A percentile compares a stretch with the other conserved stretches of the same genome.
Conservation (phyloP, 345 rosid species). For the Citropsis articulata region DNA sequence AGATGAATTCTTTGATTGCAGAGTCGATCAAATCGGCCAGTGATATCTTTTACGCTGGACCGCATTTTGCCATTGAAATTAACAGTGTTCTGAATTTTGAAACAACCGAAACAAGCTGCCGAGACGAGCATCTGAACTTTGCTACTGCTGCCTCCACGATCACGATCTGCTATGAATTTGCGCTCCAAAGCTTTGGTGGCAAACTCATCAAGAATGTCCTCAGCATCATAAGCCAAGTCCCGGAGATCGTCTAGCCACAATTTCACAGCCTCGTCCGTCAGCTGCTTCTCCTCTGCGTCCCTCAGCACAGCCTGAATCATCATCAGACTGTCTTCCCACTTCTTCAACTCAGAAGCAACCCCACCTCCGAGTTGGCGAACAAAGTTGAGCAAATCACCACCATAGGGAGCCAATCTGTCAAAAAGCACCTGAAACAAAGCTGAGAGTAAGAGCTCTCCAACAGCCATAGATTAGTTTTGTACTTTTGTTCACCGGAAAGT, state of each 20-base stretch:
- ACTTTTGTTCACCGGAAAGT: too few relatives aligned
- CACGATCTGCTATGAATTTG: neutral
- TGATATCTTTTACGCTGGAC: neutral
- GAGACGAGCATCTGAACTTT: neutral
- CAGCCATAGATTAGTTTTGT: neutral
- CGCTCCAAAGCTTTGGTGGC: neutral
- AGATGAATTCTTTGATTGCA: neutral
- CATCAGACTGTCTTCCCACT: neutral
- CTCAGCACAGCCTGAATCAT: neutral
- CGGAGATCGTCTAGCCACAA: neutral
- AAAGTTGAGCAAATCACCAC: neutral
- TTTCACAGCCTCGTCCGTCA: neutral
- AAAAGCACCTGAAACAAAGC: neutral
- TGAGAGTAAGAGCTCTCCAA: neutral
- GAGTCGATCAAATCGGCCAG: neutral
- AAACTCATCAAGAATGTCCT: constrained; percentile 10
- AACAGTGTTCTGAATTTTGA: neutral
- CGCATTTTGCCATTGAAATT: neutral
- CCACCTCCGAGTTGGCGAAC: neutral
- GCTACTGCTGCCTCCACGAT: neutral
- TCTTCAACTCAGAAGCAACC: too few relatives aligned
- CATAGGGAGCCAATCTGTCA: neutral
- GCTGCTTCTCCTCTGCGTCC: neutral
- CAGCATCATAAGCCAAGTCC: constrained; percentile 7
- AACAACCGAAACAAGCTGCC: neutral